Base-by-base conservation (phyloP, 331 rosid species). In the Quercus tomentella region DNA sequence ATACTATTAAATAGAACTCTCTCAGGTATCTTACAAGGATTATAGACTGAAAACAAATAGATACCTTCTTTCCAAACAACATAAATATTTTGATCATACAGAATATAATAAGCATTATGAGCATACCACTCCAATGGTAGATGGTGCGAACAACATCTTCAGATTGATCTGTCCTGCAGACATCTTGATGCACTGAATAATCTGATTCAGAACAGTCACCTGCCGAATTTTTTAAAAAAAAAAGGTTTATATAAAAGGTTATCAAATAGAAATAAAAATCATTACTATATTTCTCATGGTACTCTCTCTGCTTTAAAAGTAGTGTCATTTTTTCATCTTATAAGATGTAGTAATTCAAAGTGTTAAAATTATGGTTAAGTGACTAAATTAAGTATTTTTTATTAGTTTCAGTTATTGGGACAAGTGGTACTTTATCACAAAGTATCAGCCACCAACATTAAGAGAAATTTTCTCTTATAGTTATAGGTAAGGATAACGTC, bases 101-200 rank as follows among this genome's bases (percentile, higher is more conserved):
- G 16, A 15, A 62, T 62, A 26, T 26, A 4, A 31, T 62, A 62
- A 25, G 33, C 33, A 25, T 23, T 25, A 11, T 23, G 35, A 6
- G 45, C 71, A 66, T 66, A 66, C 71, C 71, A 66, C 71, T 26
- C 71, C 71, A 31, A 66, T 66, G 33, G 71, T 66, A 66, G 71
- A 66, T 33, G 71, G 71, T 20, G 49, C 49, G 23, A 66, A 31
- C 49, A 66, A 31, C 71, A 66, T 66, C 45, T 66, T 66, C 45
- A 66, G 71, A 30, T 66, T 31, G 43, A 66, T 31, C 41, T 31
- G 45, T 3, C 23, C 49, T 17, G 49, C 49, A 66, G 7, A 31
- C 49, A 16, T 66, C 71, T 30, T 30, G 14, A 30, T 66, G 23
- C 71, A 3, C 71, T 31, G 23, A 30, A 66, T 7, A 31, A 66